Conservation (phyloP, 2,329 filamentous ascomycete species). For the Graphiopsis chlorocephala region DNA sequence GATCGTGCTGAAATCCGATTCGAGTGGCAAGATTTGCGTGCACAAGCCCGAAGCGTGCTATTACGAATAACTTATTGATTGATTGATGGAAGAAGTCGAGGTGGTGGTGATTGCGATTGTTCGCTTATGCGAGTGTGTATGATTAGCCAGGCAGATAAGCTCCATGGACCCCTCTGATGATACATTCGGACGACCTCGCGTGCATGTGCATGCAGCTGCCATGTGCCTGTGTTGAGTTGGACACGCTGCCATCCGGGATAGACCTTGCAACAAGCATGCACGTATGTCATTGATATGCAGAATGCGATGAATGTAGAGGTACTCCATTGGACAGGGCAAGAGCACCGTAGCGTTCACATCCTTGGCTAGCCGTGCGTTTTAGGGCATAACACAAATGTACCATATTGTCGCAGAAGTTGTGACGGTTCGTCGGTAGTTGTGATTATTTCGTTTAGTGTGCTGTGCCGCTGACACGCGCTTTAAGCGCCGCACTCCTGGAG, state of each 20-base stretch:
- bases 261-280: background rate
- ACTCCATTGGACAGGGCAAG: background rate
- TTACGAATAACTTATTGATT: slow-evolving; percentile 34
- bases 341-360: background rate
- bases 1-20: slow-evolving; percentile 41
- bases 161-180: background rate
- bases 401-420: background rate
- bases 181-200: background rate
- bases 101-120: background rate
- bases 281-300: background rate
- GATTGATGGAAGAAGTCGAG: background rate
- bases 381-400: background rate
- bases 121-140: background rate
- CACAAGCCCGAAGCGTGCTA: slow-evolving; percentile 45
- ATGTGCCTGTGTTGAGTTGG: background rate
- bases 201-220: background rate
- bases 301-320: background rate
- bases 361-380: background rate
- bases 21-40: slow-evolving; percentile 42
- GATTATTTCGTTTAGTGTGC: background rate
- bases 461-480: background rate
- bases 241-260: background rate
- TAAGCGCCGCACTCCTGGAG: background rate
- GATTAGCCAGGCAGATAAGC: background rate
- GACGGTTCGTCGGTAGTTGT: background rate